Evolutionary conservation across 768 basidiomycete species (phyloP), one percentile per base, ranked within the genome.

Genomic region (Sporobolomyces phaffii): DNA sequence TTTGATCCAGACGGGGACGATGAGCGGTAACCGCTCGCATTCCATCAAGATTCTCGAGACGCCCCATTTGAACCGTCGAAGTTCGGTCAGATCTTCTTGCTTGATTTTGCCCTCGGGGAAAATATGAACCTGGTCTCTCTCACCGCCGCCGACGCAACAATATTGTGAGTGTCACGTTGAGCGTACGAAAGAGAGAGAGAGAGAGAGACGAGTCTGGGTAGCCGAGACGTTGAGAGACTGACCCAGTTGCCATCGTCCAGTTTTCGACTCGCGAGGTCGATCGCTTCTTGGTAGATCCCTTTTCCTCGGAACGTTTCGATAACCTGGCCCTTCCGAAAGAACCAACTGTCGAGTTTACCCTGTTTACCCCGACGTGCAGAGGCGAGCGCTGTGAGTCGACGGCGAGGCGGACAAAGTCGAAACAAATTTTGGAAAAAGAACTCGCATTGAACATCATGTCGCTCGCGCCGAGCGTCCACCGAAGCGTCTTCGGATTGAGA

Each of bases 1-100:
- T n/a, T 88, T 87, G 17, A 97, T 80, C 91, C 91, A 98, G 83
- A 96, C 89, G 3, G 93, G 93, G 68, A 98, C 86, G 64, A 96
- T 84, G 26, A 85, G 77, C 3, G 93, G 93, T 48, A 84, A 82
- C n/a, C 80, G 73, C 18, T 80, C 76, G 13, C 82, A 79, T 62
- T 86, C 84, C 83, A 86, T 91, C 48, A 98, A 75, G 38, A 96
- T 87, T 29, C 91, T 83, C 43, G 89, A 90, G 31, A 93, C 80
- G 64, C 93, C 93, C 93, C 93, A 97, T 80, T 93, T 96, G 78
- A 96, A 94, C 51, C 89, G 81, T 10, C 85, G 81, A 57, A 96
- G 77, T 72, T 60, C 77, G 68, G 40, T 61, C 65, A 50, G 77
- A 70, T 70, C 77, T 68, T 47, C 83, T 75, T 91, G 93, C 74